phyloP scores from a whole-genome alignment of 768 basidiomycete species.

The Tephrocybe sp. region DNA sequence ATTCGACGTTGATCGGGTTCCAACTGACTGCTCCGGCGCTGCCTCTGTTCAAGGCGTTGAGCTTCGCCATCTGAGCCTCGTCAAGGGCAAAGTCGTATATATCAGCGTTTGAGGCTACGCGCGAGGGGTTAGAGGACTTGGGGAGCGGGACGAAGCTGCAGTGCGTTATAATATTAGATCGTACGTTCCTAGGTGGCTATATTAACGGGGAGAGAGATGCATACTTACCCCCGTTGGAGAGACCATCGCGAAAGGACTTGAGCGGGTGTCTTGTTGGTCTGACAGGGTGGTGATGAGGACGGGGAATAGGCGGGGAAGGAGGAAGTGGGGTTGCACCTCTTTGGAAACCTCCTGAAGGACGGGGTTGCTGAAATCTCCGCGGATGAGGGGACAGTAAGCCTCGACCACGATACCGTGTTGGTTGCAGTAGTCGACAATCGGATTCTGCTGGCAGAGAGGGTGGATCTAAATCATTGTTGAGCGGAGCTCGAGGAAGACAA shows the following conservation, averaged over 20 bases:
- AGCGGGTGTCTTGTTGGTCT: constrained; percentile 62
- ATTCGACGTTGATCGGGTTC: constrained; percentile 74
- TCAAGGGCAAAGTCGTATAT: constrained; percentile 75
- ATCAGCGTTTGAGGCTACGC: constrained; percentile 72
- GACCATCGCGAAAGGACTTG: constrained; percentile 90
- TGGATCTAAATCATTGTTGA: constrained; percentile 51
- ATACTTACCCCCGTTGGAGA: constrained; percentile 71
- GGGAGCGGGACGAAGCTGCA: constrained; percentile 79
- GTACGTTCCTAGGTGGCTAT: too few relatives aligned
- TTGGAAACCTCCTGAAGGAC: constrained; percentile 52
- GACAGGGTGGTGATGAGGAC: neutral
- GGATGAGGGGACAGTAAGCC: constrained; percentile 76
- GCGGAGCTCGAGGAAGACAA: neutral
- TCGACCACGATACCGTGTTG: constrained; percentile 58
- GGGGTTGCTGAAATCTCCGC: constrained; percentile 54
- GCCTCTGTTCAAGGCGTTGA: constrained; percentile 73
- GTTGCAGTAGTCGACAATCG: constrained; percentile 74
- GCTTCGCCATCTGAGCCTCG: constrained; percentile 57
- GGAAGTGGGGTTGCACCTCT: constrained; percentile 44
- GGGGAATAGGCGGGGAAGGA: neutral
- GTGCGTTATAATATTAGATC: too few relatives aligned
- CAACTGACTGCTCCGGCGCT: constrained; percentile 72
- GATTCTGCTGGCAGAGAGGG: constrained; percentile 77
- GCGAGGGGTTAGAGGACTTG: constrained; percentile 66
- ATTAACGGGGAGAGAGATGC: too few relatives aligned